A percentile compares a stretch with the other conserved stretches of the same genome.
phyloP scores from a whole-genome alignment of 192 early-diverging fungal genomes.

The Podila minutissima region DNA sequence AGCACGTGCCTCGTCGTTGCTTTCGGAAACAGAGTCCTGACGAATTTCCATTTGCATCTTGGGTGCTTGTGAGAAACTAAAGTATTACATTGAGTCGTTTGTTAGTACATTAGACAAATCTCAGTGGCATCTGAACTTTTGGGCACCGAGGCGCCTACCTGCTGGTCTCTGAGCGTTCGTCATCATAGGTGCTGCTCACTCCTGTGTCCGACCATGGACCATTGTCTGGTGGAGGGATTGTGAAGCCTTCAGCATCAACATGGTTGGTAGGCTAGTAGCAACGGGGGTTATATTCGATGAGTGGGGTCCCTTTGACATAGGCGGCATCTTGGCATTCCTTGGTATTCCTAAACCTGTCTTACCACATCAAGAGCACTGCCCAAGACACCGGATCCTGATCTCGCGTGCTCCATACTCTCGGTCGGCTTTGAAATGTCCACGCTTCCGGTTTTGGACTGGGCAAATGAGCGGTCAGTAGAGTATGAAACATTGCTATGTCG shows the following conservation, averaged over 20 bases:
- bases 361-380: conserved; percentile 36
- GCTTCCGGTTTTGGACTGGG: conserved; percentile 35
- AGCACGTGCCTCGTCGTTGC: conserved; percentile 44
- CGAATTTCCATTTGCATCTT: conserved; percentile 46
- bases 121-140: neutral
- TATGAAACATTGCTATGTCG: conserved; percentile 28
- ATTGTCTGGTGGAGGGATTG: conserved; percentile 61
- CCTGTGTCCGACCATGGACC: conserved; percentile 43
- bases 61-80: conserved; percentile 40
- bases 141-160: conserved; percentile 21
- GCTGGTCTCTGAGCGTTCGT: conserved; percentile 49
- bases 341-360: conserved; percentile 4
- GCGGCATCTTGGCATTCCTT: too few species aligned
- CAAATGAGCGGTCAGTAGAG: conserved; percentile 32
- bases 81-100: neutral
- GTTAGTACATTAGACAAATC: neutral
- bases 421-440: conserved; percentile 1
- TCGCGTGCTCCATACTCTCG: conserved; percentile 21
- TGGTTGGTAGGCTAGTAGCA: conserved; percentile 34
- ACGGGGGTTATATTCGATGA: neutral
- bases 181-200: conserved; percentile 45
- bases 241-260: conserved; percentile 62
- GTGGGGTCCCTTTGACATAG: too few species aligned
- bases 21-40: conserved; percentile 32
- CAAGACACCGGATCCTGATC: conserved; percentile 28